These are phyloP conservation scores for Microdochium paspali DNA, from an alignment of 2,329 filamentous ascomycete genomes.

Conservation along the genomic window DNA sequence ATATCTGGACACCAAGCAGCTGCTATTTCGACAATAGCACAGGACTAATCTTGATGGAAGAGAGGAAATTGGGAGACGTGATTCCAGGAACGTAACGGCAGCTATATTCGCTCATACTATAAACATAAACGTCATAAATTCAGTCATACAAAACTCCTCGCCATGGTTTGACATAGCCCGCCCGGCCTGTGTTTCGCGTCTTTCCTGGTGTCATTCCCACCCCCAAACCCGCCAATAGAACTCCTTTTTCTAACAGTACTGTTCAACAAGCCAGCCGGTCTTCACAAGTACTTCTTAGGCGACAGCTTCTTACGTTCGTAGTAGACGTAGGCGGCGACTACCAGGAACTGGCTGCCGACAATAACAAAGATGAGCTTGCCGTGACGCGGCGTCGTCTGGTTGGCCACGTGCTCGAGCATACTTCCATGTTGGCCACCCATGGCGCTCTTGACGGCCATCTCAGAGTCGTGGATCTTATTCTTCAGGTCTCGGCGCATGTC, in stretches of 20 bases:
- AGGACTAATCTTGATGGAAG: too few species aligned
- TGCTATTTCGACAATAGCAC: too few species aligned
- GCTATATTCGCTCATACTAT: neutral
- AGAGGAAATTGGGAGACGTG: neutral
- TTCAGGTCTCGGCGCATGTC: conserved; percentile 45
- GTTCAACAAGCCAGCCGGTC: neutral
- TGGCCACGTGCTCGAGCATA: conserved; percentile 36
- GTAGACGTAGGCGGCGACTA: conserved; percentile 59
- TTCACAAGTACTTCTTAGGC: conserved; percentile 89
- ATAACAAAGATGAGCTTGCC: conserved; percentile 56
- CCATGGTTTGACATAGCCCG: too few species aligned
- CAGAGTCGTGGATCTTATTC: conserved; percentile 40
- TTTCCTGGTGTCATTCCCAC: too few species aligned
- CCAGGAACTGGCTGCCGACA: conserved; percentile 62
- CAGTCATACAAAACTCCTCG: too few species aligned
- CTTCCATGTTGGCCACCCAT: conserved; percentile 39
- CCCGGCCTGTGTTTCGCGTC: too few species aligned
- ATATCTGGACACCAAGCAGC: too few species aligned
- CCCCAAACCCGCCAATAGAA: too few species aligned
- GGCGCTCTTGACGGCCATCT: conserved; percentile 41
- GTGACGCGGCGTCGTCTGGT: conserved; percentile 37
- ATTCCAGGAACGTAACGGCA: neutral
- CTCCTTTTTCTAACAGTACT: too few species aligned
- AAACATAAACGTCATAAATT: neutral
- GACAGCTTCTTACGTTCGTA: conserved; percentile 74